Percentiles rank a stretch among this genome's conserved stretches.
Conservation (phyloP, 805 yeast species). For the Ogataea saltuana region DNA sequence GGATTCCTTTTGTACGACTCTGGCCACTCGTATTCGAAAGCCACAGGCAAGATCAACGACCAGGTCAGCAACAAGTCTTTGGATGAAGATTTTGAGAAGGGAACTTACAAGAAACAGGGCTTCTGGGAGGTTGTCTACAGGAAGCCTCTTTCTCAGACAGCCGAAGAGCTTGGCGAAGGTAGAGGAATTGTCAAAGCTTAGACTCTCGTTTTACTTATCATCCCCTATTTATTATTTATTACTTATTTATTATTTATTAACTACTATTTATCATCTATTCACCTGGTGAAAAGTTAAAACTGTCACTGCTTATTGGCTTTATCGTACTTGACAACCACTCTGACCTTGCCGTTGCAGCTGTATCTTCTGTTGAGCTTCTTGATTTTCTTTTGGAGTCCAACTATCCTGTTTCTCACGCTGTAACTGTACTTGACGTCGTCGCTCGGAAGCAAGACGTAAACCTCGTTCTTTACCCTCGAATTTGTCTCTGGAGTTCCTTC, state of each 20-base stretch:
- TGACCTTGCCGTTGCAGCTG: constrained; percentile 48
- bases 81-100: constrained; percentile 34
- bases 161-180: constrained; percentile 71
- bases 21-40: constrained; percentile 43
- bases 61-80: constrained; percentile 39
- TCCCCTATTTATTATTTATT: constrained; percentile 10
- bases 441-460: constrained; percentile 40
- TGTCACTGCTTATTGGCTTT: constrained; percentile 14
- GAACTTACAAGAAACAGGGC: constrained; percentile 47
- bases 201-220: background rate
- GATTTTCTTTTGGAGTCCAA: constrained; percentile 58
- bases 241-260: constrained; percentile 12
- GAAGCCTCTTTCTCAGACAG: constrained; percentile 79
- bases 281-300: too few relatives aligned
- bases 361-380: constrained; percentile 52
- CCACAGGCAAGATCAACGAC: constrained; percentile 42
- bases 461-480: constrained; percentile 29
- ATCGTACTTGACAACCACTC: constrained; percentile 48
- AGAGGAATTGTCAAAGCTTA: constrained; percentile 48
- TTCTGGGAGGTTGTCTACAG: constrained; percentile 83
- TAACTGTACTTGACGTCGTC: constrained; percentile 61
- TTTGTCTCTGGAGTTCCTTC: constrained; percentile 30
- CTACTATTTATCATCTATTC: constrained; percentile 9
- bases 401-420: constrained; percentile 57
- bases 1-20: constrained; percentile 45